Base-by-base conservation (phyloP, 2,329 filamentous ascomycete species). In the Hansfordia pulvinata region DNA sequence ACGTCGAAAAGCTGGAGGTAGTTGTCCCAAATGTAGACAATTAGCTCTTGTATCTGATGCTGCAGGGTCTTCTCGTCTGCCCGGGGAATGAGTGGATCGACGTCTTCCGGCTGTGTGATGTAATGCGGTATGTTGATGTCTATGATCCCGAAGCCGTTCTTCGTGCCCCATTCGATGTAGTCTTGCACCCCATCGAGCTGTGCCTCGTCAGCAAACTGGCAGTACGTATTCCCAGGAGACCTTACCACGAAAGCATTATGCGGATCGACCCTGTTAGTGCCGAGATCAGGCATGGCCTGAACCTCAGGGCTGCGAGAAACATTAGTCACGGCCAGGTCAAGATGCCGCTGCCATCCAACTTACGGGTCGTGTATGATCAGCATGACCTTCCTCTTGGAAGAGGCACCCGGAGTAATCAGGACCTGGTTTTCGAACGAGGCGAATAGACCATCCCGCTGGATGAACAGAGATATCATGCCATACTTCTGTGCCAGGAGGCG, bases 11-110 rank as follows among this genome's bases (percentile, higher is more conserved):
- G 63, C 59, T 93, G 82, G 12, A 98, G 73, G 44, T 94, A 94
- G 46, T 98, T 98, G 41, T 94, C 86, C 90, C 90, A 98, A 10
- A 98, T 60, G 44, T 93, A 96, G 33, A 69, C 74, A 4, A 88
- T 72, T 8, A 94, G 58, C 33, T 88, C 76, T 34, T 79, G 73
- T 1, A 70, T 75, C 49, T 70, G 69, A 29, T 62, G 58, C 34
- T 77, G 64, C 6, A 72, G 44, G 2, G 50, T 52, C 27, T 49
- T 53, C 37, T 67, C 67, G 17, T 53, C 53, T 16, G 54, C 48
- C 2, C 50, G 43, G 1, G 60, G 55, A 3, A 54, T 62, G 33
- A 54, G 62, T 2, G 62, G 43, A 19, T 69, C 63, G 9, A 51
- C 51, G 32, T 69, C 64, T 52, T 74, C 66, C 20, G 71, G 60